Evolutionary conservation across 1,284 basidiomycete genomes (phyloP), one percentile per base, ranked within the genome.

Genomic region (Neolentinus lepideus): DNA sequence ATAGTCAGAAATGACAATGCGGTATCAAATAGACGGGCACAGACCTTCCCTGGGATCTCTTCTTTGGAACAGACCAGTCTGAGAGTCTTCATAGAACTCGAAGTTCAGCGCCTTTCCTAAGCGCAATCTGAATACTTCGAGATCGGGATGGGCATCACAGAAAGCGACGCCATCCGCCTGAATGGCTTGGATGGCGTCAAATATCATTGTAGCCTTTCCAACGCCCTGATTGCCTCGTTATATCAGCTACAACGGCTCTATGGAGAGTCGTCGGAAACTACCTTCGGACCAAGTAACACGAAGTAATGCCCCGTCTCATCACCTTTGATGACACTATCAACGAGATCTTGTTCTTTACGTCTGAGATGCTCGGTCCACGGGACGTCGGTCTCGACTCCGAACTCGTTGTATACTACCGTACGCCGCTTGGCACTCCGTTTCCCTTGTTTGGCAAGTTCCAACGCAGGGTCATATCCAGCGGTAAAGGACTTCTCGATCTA

Each of bases 41-140:
- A 21, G 56, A 78, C 82, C 91, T 75, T 93, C 90, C 60, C 88
- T 73, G 16, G 92, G 91, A 71, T 95, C 92, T 35, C 86, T 76
- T 51, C 92, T 73, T 60, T 91, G 88, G 69, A 94, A 94, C 29
- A 90, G 66, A 16, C 81, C 80, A 1, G 83, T 85, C 66, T 92
- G 88, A 51, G 84, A 84, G 66, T 91, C 90, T 68, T 94, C 91
- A 60, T 86, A 82, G 71, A 77, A 90, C 65, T 92, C 90, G 62
- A 81, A 90, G 62, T 90, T 88, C 50, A 90, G 66, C 21, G 84
- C 85, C 67, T 92, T 92, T 46, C 91, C 92, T 16, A 94, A 76
- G 46, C 90, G 80, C 35, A 93, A 75, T 52, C 90, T 79, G 73
- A 93, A 92, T 19, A 93, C 89, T 60, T 83, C 78, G 36, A 84